Conservation (phyloP, 2,329 filamentous ascomycete species). For the Ascochyta viciae-villosae region DNA sequence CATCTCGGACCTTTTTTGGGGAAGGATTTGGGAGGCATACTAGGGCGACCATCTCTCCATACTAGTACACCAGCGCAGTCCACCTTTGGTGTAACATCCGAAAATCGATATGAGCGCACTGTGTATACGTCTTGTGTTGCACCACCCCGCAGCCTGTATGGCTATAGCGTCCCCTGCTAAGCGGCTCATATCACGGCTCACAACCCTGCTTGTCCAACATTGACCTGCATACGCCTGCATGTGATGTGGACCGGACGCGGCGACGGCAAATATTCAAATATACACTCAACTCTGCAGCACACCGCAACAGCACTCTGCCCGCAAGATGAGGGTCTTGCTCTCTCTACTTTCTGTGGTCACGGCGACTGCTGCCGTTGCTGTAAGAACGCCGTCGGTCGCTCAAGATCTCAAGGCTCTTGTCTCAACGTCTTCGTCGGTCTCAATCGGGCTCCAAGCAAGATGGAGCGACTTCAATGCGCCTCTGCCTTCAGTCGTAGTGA, state of each 20-base stretch:
- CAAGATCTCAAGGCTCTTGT: slow-evolving; percentile 23
- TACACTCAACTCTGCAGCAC: too few relatives aligned
- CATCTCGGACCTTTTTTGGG: background rate
- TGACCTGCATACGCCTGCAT: background rate
- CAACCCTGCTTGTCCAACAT: background rate
- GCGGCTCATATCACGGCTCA: background rate
- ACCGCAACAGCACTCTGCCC: background rate
- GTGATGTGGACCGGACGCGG: too few relatives aligned
- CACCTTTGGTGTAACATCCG: background rate
- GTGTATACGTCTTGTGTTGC: background rate
- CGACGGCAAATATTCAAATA: background rate
- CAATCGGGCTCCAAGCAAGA: slow-evolving; percentile 23
- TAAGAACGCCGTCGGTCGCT: slow-evolving; percentile 18
- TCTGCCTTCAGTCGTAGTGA: slow-evolving; percentile 28
- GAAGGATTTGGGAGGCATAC: background rate
- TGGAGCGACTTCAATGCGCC: slow-evolving; percentile 35
- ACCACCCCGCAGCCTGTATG: background rate
- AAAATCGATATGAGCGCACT: background rate
- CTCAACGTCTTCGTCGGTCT: slow-evolving; percentile 21
- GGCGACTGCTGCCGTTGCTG: slow-evolving; percentile 21
- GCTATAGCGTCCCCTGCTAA: background rate
- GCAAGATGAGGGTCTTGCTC: slow-evolving; percentile 23
- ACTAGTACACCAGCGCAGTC: too few relatives aligned
- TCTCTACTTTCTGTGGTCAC: slow-evolving; percentile 18
- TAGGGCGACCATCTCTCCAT: too few relatives aligned